Base-by-base conservation (phyloP, 345 rosid genomes). In the Cochlearia excelsa region DNA sequence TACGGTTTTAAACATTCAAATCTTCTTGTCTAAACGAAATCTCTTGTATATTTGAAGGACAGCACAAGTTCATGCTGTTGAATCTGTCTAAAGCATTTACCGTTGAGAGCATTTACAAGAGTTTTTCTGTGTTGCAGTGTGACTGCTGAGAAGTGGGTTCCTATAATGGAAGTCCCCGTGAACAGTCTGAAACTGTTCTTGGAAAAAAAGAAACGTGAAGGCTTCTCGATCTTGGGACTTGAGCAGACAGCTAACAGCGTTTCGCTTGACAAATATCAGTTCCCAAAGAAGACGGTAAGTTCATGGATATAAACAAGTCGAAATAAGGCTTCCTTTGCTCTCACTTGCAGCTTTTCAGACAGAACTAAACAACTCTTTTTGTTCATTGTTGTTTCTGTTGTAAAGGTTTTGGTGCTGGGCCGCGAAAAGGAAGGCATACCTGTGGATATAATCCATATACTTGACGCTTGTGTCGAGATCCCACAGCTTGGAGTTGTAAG, bases 81-180 rank as follows among this genome's bases (percentile, higher is more conserved):
- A 37, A 6, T 55, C 47, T 28, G 35, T 31, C 10, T 49, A 50
- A 30, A 29, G 35, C 5, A 35, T 10, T 33, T 33, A 33, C 35
- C 35, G 4, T 33, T 33, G 11, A 27, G 59, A n/a, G 2, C 6
- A 54, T 42, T 48, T 40, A 42, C 48, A 30, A 51, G 61, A 31
- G 11, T 2, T 46, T 56, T 52, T 60, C 50, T 46, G 7, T 63
- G 78, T 45, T 80, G 49, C 79, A 87, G 98, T 66, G 98, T 91
- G 74, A 88, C 95, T 35, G 95, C 93, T 16, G 98, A 92, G 78
- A 88, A 84, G 76, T 92, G 98, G 98, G 89, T 92, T 73, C 98
- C 95, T 34, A 80, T 83, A 7, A 63, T 84, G 38, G 95, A 88
- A 85, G 93, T 92, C 61, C 98, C 95, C 0, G 84, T 83, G 40